Evolutionary conservation across 2,329 filamentous ascomycete genomes (phyloP).

Genomic region (Colletotrichum acutatum): DNA sequence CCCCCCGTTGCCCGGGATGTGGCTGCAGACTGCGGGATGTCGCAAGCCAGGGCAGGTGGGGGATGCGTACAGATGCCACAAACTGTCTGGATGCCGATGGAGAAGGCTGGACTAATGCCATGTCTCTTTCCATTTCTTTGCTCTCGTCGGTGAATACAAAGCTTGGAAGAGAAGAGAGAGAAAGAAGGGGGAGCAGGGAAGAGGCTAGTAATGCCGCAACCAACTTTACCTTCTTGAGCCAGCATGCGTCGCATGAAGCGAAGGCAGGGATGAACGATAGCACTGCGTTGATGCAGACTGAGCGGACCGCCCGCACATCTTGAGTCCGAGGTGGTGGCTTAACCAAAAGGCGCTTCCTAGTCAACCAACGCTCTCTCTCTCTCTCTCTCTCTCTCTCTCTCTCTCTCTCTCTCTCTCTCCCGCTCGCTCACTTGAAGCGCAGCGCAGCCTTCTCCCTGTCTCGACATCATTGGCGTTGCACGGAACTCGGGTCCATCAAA

Average conservation of each 20-base stretch:
- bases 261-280: background rate
- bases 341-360: background rate
- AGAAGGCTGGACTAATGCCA: background rate
- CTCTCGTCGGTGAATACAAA: conserved; percentile 4
- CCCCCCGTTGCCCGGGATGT: background rate
- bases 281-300: background rate
- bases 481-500: background rate
- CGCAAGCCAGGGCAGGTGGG: conserved; percentile 15
- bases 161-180: background rate
- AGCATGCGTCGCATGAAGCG: background rate
- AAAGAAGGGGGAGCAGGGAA: background rate
- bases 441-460: background rate
- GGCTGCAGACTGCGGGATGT: background rate
- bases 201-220: background rate
- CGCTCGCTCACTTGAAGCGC: background rate
- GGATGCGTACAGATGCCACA: background rate
- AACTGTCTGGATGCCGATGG: background rate
- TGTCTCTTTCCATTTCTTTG: background rate
- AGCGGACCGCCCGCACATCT: background rate
- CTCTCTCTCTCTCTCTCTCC: background rate
- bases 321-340: conserved; percentile 3
- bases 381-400: no score
- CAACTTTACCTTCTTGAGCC: background rate
- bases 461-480: background rate
- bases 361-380: background rate